Evolutionary conservation across 129 eudicot genomes (phyloP).

Genomic region (carrot (Daucus carota)): DNA sequence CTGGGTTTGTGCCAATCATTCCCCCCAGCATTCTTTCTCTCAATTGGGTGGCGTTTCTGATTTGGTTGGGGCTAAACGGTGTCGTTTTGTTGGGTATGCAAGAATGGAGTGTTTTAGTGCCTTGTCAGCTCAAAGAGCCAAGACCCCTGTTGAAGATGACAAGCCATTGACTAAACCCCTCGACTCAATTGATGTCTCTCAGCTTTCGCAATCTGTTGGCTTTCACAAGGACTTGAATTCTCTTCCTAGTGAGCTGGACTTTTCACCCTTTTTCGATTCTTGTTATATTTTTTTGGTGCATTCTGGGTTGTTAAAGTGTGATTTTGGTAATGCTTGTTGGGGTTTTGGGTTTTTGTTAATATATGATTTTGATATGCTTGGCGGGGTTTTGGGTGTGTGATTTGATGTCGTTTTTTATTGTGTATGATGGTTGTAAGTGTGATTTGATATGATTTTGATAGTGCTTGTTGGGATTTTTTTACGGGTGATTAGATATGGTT

Average conservation of each 20-base stretch:
- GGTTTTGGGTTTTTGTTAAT: neutral
- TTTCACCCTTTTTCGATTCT: neutral
- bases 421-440: neutral
- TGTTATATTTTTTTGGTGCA: neutral
- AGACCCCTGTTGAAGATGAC: slow-evolving; percentile 62
- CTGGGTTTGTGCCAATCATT: slow-evolving; percentile 29
- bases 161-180: slow-evolving; percentile 27
- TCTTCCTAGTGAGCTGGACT: slow-evolving; percentile 60
- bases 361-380: neutral
- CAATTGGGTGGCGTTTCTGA: slow-evolving; percentile 36
- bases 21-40: slow-evolving; percentile 11
- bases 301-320: neutral
- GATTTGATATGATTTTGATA: neutral
- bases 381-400: neutral
- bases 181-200: slow-evolving; percentile 25
- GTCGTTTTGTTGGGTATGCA: slow-evolving; percentile 12
- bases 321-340: neutral
- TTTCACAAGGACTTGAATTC: slow-evolving; percentile 69
- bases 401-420: too few relatives aligned
- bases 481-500: neutral
- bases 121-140: slow-evolving; percentile 39
- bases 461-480: neutral
- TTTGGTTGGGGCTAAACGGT: slow-evolving; percentile 7
- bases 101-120: slow-evolving; percentile 44
- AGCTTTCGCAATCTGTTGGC: slow-evolving; percentile 31